phyloP scores from a whole-genome alignment of 352 stramenopile species.

The Phytopythium litorale region DNA sequence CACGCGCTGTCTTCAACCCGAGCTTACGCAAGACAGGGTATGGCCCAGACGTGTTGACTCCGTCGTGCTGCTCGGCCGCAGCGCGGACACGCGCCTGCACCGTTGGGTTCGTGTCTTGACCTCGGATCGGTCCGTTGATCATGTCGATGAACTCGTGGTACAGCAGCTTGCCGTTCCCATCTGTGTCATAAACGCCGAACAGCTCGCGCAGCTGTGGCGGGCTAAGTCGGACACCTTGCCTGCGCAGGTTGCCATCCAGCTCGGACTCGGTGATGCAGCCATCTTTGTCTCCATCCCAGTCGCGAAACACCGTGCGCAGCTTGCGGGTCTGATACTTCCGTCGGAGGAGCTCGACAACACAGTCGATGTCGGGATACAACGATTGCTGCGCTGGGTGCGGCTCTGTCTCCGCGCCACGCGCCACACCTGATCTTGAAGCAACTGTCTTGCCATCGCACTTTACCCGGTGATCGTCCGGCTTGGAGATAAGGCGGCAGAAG shows the following conservation, averaged over 20 bases:
- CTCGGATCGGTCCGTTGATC: neutral
- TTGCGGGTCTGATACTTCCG: slow-evolving; percentile 42
- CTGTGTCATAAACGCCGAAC: slow-evolving; percentile 31
- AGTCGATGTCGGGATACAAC: slow-evolving; percentile 27
- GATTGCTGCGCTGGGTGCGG: slow-evolving; percentile 12
- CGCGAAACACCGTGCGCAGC: slow-evolving; percentile 45
- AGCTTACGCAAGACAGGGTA: slow-evolving; percentile 25
- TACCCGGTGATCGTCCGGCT: slow-evolving; percentile 4
- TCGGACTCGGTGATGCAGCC: slow-evolving; percentile 39
- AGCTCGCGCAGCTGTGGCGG: slow-evolving; percentile 34
- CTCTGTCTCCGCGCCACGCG: neutral
- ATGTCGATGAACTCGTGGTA: slow-evolving; percentile 42
- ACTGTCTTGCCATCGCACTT: neutral
- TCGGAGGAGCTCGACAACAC: slow-evolving; percentile 38
- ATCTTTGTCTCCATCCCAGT: slow-evolving; percentile 60
- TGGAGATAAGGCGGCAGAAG: slow-evolving; percentile 38
- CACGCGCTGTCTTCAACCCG: slow-evolving; percentile 7
- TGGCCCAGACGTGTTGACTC: slow-evolving; percentile 11
- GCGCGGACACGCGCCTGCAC: neutral
- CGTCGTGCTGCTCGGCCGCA: neutral
- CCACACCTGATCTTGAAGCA: neutral
- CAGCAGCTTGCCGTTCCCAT: slow-evolving; percentile 34
- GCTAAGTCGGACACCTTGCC: slow-evolving; percentile 33
- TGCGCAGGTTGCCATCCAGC: slow-evolving; percentile 38
- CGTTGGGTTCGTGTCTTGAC: neutral